A percentile compares a stretch with the other conserved stretches of the same genome.
Evolutionary conservation across 1,139 yeast species (phyloP).

Genomic region (Tardiomyces digboiensis): DNA sequence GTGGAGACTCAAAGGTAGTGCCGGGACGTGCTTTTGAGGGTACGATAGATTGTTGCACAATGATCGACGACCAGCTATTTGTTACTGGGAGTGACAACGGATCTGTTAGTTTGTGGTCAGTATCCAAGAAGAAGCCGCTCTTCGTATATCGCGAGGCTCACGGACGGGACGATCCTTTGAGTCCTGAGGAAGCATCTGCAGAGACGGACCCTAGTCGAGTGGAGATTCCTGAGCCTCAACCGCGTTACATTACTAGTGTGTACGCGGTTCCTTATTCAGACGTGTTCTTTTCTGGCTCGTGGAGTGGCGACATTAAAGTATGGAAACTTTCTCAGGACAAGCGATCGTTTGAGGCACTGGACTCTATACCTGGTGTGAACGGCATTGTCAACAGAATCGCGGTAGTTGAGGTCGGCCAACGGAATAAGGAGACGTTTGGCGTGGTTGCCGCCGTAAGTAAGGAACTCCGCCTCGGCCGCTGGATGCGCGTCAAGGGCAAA

Average conservation of each 20-base stretch:
- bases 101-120: conserved; percentile 76
- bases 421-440: conserved; percentile 39
- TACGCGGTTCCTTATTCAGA: conserved; percentile 88
- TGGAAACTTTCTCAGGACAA: conserved; percentile 69
- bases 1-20: conserved; percentile 48
- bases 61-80: conserved; percentile 89
- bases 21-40: conserved; percentile 50
- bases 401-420: conserved; percentile 47
- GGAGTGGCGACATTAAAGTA: conserved; percentile 63
- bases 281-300: conserved; percentile 79
- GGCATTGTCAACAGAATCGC: conserved; percentile 71
- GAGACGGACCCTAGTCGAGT: conserved; percentile 40
- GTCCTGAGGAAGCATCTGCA: conserved; percentile 53
- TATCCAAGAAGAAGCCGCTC: conserved; percentile 82
- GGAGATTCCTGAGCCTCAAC: conserved; percentile 54
- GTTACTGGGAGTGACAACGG: conserved; percentile 97
- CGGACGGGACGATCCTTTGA: conserved; percentile 52
- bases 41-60: conserved; percentile 78
- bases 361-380: conserved; percentile 45
- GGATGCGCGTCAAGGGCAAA: conserved; percentile 30
- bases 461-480: conserved; percentile 84
- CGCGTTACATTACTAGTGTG: conserved; percentile 79
- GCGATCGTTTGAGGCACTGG: conserved; percentile 48
- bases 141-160: conserved; percentile 63
- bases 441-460: conserved; percentile 64